These are phyloP conservation scores for Epichloe baconii DNA, from an alignment of 2,329 filamentous ascomycete genomes.

Conservation along the genomic window DNA sequence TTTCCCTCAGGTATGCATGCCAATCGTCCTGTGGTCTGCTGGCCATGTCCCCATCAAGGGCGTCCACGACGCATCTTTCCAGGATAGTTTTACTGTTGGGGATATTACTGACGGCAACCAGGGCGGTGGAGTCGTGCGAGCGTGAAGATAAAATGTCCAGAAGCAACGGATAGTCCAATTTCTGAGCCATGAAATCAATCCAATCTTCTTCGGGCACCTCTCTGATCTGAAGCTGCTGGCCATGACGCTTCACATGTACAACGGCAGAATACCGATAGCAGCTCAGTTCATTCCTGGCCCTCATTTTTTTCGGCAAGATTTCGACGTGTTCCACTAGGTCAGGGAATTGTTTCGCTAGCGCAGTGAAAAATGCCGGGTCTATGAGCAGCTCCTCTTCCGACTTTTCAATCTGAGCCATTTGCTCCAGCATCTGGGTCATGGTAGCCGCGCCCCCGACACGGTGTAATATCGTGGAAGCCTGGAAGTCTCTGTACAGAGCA, in stretches of 20 bases:
- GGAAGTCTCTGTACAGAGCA: constrained; percentile 9
- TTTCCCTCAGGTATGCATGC: neutral
- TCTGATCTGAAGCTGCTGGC: neutral
- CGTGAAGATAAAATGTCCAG: neutral
- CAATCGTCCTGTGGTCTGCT: neutral
- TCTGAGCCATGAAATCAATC: constrained; percentile 2
- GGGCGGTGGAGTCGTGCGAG: neutral
- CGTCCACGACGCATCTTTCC: constrained; percentile 6
- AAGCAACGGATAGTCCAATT: neutral
- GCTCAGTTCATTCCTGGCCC: constrained; percentile 15
- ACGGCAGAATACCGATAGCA: constrained; percentile 14
- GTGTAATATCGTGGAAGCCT: neutral
- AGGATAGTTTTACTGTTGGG: constrained; percentile 16
- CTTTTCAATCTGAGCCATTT: constrained; percentile 7
- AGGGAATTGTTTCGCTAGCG: constrained; percentile 3
- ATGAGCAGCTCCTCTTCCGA: constrained; percentile 13
- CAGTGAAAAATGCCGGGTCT: constrained; percentile 16
- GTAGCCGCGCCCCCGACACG: neutral
- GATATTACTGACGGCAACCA: constrained; percentile 9
- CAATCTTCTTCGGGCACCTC: neutral
- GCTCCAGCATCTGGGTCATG: neutral
- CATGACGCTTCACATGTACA: constrained; percentile 6
- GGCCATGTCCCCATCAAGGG: neutral
- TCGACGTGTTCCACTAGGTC: constrained; percentile 11
- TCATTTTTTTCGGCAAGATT: constrained; percentile 15